Base-by-base conservation (phyloP, 2,329 filamentous ascomycete genomes). In the Aspergillus flavus region DNA sequence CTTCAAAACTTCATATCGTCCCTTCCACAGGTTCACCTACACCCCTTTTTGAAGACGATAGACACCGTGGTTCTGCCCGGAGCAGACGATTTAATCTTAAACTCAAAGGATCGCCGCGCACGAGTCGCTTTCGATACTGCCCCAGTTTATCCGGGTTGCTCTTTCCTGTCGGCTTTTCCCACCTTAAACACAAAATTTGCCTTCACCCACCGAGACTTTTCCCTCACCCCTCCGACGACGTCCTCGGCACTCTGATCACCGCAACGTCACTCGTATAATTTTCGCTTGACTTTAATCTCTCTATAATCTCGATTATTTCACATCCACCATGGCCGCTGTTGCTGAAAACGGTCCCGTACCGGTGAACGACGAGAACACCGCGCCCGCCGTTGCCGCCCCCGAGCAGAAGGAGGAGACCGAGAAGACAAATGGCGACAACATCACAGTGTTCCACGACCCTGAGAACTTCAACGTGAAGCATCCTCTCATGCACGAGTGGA, bases 391-490 rank as follows among this genome's bases (percentile, higher is more conserved):
- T 64, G 79, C 83, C 60, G 83, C 84, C 58, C 75, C 76, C 54
- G 74, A 77, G 59, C 81, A 83, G 68, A 80, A 80, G 43, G 66
- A 71, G 70, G 73, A 64, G 69, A 72, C 59, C 59, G 65, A 70
- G 57, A 66, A 68, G 66, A 69, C 72, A 36, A 72, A 71, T 66
- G 80, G 81, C 68, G 89, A 94, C 76, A 84, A 91, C 58, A 86
- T 97, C 73, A 99, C 95, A 54, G 94, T 99, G 72, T 99, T 99
- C 84, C 94, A 99, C 79, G 93, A 98, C 82, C 91, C 95, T 72
- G 91, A 97, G 70, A 97, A 99, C 86, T 99, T 99, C 87, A 99
- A 96, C 74, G 95, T 99, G 81, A 99, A 98, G 87, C 95, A 99
- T 80, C 94, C 94, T 70, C 87, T 99, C 65, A 94, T 96, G 87